Evolutionary conservation across 2,329 filamentous ascomycete genomes (phyloP).

Genomic region (Penicillium hesseltinei): DNA sequence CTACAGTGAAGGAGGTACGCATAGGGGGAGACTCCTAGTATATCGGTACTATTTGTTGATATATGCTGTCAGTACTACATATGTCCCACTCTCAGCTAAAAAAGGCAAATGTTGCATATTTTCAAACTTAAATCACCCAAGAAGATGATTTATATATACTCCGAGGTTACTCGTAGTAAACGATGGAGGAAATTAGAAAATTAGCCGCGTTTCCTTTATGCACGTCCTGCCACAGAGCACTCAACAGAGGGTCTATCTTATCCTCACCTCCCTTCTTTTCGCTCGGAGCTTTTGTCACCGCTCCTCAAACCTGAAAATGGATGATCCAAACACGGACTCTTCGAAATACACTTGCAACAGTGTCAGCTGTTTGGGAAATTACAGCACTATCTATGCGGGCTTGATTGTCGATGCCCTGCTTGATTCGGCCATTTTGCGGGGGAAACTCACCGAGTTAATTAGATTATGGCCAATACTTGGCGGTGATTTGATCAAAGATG

Average conservation of each 20-base stretch:
- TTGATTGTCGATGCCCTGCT: background rate
- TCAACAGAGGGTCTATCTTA: too few relatives aligned
- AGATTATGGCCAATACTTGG: background rate
- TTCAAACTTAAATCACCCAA: background rate
- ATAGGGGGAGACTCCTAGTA: too few relatives aligned
- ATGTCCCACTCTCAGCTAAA: background rate
- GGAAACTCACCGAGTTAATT: background rate
- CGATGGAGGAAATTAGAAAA: background rate
- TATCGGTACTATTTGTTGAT: too few relatives aligned
- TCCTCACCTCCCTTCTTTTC: background rate
- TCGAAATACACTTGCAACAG: background rate
- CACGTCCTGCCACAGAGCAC: too few relatives aligned
- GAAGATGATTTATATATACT: background rate
- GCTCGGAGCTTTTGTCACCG: background rate
- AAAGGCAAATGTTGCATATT: background rate
- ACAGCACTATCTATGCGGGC: background rate
- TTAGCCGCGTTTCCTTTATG: too few relatives aligned
- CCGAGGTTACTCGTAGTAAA: background rate
- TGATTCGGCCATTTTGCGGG: background rate
- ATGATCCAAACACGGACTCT: conserved; percentile 21
- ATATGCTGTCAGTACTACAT: background rate
- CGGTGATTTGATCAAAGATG: background rate
- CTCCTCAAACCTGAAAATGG: conserved; percentile 10
- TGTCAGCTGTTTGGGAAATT: background rate
- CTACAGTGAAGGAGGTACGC: too few relatives aligned